These are phyloP conservation scores for Gonapodya prolifera DNA, from an alignment of 192 early-diverging fungal genomes.

Conservation along the genomic window DNA sequence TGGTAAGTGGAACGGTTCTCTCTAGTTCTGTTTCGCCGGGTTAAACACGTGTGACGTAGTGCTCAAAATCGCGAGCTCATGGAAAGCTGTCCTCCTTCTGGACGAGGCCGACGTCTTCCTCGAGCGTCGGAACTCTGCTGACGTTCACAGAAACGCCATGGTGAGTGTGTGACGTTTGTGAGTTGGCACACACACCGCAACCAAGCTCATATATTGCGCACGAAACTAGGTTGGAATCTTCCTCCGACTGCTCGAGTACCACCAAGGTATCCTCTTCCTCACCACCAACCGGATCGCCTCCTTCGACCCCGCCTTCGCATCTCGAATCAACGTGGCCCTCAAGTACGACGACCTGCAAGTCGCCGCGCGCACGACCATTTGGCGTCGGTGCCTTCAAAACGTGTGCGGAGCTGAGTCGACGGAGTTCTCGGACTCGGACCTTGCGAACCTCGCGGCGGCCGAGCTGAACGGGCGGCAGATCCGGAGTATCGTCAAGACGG, in stretches of 20 bases:
- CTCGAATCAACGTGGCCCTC: slow-evolving; percentile 34
- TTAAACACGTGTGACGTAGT: slow-evolving; percentile 9
- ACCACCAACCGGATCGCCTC: slow-evolving; percentile 42
- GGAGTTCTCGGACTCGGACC: background rate
- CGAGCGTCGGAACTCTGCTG: slow-evolving; percentile 29
- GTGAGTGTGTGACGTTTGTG: slow-evolving; percentile 24
- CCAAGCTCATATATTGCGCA: too few relatives aligned
- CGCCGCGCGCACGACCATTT: slow-evolving; percentile 4
- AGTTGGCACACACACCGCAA: too few relatives aligned
- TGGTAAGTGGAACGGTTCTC: background rate
- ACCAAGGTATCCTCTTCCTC: slow-evolving; percentile 47
- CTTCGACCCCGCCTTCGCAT: slow-evolving; percentile 44
- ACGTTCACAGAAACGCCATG: slow-evolving; percentile 31
- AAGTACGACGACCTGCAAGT: slow-evolving; percentile 27
- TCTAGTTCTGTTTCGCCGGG: background rate
- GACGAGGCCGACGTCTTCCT: slow-evolving; percentile 50
- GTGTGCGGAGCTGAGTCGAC: background rate
- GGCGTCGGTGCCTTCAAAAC: slow-evolving; percentile 8
- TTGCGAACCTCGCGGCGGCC: background rate
- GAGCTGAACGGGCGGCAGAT: slow-evolving; percentile 4
- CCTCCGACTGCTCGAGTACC: slow-evolving; percentile 44
- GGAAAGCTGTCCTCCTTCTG: slow-evolving; percentile 37
- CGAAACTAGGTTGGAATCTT: slow-evolving; percentile 12
- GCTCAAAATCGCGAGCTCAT: slow-evolving; percentile 31
- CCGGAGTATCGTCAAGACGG: background rate